These are phyloP conservation scores for Linnemannia elongata DNA, from an alignment of 192 early-diverging fungal species.

Conservation along the genomic window DNA sequence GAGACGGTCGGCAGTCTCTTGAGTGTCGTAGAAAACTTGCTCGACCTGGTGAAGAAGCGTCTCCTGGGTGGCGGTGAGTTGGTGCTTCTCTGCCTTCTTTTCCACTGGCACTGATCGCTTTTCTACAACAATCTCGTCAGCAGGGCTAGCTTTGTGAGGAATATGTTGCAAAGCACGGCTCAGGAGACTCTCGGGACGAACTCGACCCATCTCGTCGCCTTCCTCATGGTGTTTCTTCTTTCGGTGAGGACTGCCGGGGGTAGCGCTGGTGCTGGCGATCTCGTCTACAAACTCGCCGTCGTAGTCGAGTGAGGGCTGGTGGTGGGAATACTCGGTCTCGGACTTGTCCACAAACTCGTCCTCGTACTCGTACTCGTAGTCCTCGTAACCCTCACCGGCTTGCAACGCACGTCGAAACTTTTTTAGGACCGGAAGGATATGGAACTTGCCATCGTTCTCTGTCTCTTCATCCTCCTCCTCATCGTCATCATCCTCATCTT, in stretches of 20 bases:
- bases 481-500: neutral
- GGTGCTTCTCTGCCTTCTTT: neutral
- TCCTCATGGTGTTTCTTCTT: neutral
- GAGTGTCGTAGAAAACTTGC: constrained; percentile 2
- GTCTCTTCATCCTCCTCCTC: neutral
- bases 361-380: neutral
- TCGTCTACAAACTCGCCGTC: neutral
- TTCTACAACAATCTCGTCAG: neutral
- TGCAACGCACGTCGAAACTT: neutral
- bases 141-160: neutral
- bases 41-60: neutral
- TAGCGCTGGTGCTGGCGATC: constrained; percentile 5
- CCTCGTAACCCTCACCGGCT: neutral
- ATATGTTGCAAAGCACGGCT: neutral
- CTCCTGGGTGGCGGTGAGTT: neutral
- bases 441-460: neutral
- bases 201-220: neutral
- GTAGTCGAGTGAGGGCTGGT: neutral
- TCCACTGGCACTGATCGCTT: neutral
- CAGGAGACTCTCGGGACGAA: neutral
- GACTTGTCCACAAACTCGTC: neutral
- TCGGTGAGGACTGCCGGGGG: neutral
- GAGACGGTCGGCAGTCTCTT: neutral
- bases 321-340: neutral
- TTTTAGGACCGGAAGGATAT: neutral